Evolutionary conservation across 2,329 filamentous ascomycete genomes (phyloP), one percentile per base, ranked within the genome.

Genomic region (Rhynchosporium graminicola): DNA sequence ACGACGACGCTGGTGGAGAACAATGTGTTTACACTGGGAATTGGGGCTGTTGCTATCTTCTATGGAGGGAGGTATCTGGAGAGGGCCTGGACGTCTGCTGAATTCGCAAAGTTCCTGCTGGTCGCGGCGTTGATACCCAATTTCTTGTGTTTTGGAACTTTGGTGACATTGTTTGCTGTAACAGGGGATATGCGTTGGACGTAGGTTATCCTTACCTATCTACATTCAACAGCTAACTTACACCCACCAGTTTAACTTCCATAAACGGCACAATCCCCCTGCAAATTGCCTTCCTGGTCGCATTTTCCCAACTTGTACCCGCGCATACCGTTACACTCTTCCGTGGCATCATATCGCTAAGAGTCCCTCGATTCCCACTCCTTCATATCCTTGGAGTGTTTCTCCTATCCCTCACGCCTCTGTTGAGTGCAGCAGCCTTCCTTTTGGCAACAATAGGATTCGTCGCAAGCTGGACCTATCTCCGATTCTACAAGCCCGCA

Each of bases 301-400:
- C 94, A 60, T 97, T 98, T 78, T 98, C 96, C 78, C 95, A 99
- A 77, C 90, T 99, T 56, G 90, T 98, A 42, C 95, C 95, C 28
- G 93, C 97, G 65, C 95, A 99, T 77, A 99, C 95, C 10, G 94
- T 98, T 59, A 95, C 94, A 4, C 85, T 99, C 63, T 94, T 97
- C 79, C 89, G 90, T 67, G 92, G 92, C 67, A 80, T 97, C 65
- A 76, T 98, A 63, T 96, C 95, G 64, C 87, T 98, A 76, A 90
- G 94, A 69, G 92, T 99, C 60, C 86, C 86, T 20, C 80, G 84
- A 54, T 86, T 87, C 70, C 86, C 85, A 10, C 79, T 96, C 79
- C 66, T 95, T 78, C 81, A 90, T 87, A 75, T 97, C 83, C 80
- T 86, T 83, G 67, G 91, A 62, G 83, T 96, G 64, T 87, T 90